Base-by-base conservation (phyloP, 495 filamentous ascomycete species). In the Glutinoglossum americanum region DNA sequence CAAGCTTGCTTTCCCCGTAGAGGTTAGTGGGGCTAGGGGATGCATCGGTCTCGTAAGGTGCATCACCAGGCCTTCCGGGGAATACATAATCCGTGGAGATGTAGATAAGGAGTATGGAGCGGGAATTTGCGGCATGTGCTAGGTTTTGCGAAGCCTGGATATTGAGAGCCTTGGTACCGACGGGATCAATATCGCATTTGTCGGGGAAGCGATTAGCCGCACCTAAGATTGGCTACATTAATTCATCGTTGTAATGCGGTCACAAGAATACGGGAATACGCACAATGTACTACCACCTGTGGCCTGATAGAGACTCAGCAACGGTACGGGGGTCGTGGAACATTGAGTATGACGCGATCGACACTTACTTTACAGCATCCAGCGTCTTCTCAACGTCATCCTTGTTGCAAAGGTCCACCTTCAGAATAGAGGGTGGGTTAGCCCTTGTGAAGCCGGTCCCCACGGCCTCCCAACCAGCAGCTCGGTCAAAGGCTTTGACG, bases 11-110 rank as follows among this genome's bases (percentile, higher is more conserved):
- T 69, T 88, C 74, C 11, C 89, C 89, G 66, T 96, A 96, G 51
- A 89, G 65, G 64, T 95, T 96, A 0, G 88, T 79, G 3, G 89
- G 87, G 3, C 74, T 71, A 0, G 84, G 76, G 23, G 71, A 62
- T 3, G 81, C 73, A 60, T 81, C 74, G 2, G 75, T 71, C 62
- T 82, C 79, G 66, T 95, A 95, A 3, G 89, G 89, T 13, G 89
- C 89, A 27, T 90, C 82, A n/a, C 87, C 85, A 32, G 80, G 82
- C 21, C 62, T 73, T 17, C 89, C 89, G 0, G 87, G 71, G 65
- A 96, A 96, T 47, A 96, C 87, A 67, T 96, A 96, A 71, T 96
- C 89, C 44, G 89, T 94, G 0, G 86, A 92, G 65, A 96, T 94
- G 73, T 94, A 94, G 65, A 95, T 79, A 32, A 94, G 74, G 54